These are phyloP conservation scores for Nakazawaea ishiwadae DNA, from an alignment of 805 yeast species.

Conservation along the genomic window DNA sequence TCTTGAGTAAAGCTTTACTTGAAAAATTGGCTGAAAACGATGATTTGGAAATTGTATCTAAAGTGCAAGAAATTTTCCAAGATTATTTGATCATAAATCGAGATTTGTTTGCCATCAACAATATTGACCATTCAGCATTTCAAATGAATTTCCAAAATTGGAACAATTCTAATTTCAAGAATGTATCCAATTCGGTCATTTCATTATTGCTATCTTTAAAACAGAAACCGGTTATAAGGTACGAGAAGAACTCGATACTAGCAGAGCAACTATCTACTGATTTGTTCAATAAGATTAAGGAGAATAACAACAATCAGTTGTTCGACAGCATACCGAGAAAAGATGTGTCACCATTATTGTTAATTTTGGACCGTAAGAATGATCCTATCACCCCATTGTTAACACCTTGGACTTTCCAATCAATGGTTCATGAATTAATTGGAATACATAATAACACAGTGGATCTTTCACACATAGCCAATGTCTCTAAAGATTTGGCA, in stretches of 20 bases:
- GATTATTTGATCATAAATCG: slow-evolving; percentile 75
- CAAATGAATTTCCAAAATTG: slow-evolving; percentile 32
- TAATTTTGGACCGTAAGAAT: slow-evolving; percentile 76
- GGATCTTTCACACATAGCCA: slow-evolving; percentile 52
- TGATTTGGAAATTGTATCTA: slow-evolving; percentile 71
- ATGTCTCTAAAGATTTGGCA: slow-evolving; percentile 49
- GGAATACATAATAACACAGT: slow-evolving; percentile 82
- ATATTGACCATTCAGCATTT: slow-evolving; percentile 25
- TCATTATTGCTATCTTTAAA: slow-evolving; percentile 70
- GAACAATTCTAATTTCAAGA: slow-evolving; percentile 40
- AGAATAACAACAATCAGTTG: slow-evolving; percentile 50
- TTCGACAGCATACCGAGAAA: slow-evolving; percentile 60
- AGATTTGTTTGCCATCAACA: slow-evolving; percentile 49
- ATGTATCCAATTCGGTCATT: slow-evolving; percentile 36
- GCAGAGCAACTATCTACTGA: slow-evolving; percentile 69
- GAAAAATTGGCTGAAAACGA: slow-evolving; percentile 91
- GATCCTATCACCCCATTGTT: slow-evolving; percentile 93
- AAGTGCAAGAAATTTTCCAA: slow-evolving; percentile 78
- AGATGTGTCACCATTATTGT: slow-evolving; percentile 68
- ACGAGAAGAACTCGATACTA: slow-evolving; percentile 63
- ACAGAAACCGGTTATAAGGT: slow-evolving; percentile 73
- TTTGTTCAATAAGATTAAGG: slow-evolving; percentile 48
- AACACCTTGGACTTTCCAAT: slow-evolving; percentile 96
- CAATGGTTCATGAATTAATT: slow-evolving; percentile 92
- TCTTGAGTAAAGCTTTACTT: slow-evolving; percentile 67